These are phyloP conservation scores for Colletotrichum sp. DNA, from an alignment of 2,329 filamentous ascomycete genomes.

Conservation along the genomic window DNA sequence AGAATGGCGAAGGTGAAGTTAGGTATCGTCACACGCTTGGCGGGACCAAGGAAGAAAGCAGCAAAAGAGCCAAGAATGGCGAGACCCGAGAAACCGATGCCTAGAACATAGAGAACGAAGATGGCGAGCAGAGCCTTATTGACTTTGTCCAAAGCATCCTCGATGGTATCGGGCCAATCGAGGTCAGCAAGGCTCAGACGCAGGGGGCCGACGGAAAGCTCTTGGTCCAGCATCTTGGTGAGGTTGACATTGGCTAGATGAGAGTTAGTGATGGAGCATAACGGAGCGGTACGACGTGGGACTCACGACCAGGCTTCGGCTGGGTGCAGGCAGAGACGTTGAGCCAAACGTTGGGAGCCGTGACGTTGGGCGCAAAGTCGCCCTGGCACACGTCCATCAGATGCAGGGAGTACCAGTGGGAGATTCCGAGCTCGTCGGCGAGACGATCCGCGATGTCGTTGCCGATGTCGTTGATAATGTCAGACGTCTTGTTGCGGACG, in stretches of 20 bases:
- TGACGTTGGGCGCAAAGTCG: constrained; percentile 48
- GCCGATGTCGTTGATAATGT: constrained; percentile 43
- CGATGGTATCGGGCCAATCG: constrained; percentile 48
- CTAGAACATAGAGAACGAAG: constrained; percentile 54
- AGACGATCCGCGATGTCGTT: constrained; percentile 45
- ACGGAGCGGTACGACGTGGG: background rate
- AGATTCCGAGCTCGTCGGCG: constrained; percentile 48
- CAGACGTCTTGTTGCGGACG: constrained; percentile 37
- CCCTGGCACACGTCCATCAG: constrained; percentile 54
- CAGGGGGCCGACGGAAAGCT: constrained; percentile 50
- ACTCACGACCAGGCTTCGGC: constrained; percentile 42
- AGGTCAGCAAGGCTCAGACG: constrained; percentile 49
- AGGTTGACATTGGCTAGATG: constrained; percentile 48
- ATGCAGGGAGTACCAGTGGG: constrained; percentile 58
- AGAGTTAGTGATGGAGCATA: background rate
- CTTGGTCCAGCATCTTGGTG: constrained; percentile 48
- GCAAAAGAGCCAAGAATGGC: constrained; percentile 44
- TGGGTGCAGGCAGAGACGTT: constrained; percentile 52
- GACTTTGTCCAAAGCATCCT: constrained; percentile 52
- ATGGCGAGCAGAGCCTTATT: constrained; percentile 53
- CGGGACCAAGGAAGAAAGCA: constrained; percentile 36
- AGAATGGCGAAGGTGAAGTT: constrained; percentile 44
- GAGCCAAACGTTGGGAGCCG: constrained; percentile 37
- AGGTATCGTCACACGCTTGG: constrained; percentile 27
- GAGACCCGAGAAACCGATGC: constrained; percentile 45